These are phyloP conservation scores for Flaveria sonorensis DNA, from an alignment of 129 eudicot genomes.

Conservation along the genomic window DNA sequence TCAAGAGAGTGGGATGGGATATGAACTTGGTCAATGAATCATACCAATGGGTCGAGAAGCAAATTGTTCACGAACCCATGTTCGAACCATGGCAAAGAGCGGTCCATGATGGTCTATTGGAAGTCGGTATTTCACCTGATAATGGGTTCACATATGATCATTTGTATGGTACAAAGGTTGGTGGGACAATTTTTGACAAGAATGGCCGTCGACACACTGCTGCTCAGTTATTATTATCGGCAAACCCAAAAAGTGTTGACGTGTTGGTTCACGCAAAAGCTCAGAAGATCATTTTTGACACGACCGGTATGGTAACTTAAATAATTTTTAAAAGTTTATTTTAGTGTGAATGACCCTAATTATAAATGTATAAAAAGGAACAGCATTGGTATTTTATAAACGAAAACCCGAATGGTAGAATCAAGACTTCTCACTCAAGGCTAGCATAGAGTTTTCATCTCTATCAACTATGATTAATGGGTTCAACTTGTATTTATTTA, in stretches of 20 bases:
- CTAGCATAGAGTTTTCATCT: no score
- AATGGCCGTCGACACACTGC: conserved; percentile 80
- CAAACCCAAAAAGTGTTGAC: conserved; percentile 56
- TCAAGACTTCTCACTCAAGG: no score
- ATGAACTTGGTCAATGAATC: conserved; percentile 75
- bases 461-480: no score
- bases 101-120: conserved; percentile 66
- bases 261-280: conserved; percentile 77
- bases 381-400: neutral
- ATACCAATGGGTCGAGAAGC: conserved; percentile 84
- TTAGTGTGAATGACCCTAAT: neutral
- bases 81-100: conserved; percentile 73
- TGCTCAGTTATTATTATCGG: conserved; percentile 70
- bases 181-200: conserved; percentile 83
- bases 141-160: conserved; percentile 91
- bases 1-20: conserved; percentile 68
- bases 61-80: conserved; percentile 61
- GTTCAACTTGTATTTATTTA: no score
- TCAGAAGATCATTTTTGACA: conserved; percentile 65
- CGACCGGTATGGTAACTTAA: conserved; percentile 38
- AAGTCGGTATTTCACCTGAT: conserved; percentile 68
- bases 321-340: no score
- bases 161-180: conserved; percentile 86
- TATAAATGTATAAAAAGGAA: neutral
- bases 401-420: no score